Base-by-base conservation (phyloP, 345 rosid species). In the Dovyalis caffra region DNA sequence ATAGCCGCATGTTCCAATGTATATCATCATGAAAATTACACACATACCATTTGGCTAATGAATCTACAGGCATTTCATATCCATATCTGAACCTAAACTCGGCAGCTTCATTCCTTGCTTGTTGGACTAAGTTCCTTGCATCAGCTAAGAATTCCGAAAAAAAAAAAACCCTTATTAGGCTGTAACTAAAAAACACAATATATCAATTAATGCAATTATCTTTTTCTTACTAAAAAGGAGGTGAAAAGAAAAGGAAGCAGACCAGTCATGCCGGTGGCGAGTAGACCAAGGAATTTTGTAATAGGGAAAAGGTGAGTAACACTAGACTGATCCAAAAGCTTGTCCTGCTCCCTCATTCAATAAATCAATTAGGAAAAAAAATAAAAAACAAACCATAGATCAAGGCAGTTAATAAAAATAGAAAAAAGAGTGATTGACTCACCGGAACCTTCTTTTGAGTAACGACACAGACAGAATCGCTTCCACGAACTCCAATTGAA, bases 371-470 rank as follows among this genome's bases (percentile, higher is more conserved):
- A 37, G 10, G 63, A 21, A 47, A 66, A 34, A 29, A 80, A 53
- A 45, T 26, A 29, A 80, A 53, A 45, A 26, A 68, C 25, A n/a
- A 56, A 23, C 2, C 28, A 26, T 56, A 56, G 28, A 56, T n/a
- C 35, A 62, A 79, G 43, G 57, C 26, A 40, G 76, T 74, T 66
- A 9, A 61, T 47, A 66, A 23, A 53, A n/a, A 53, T 23, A 2
- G 61, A 9, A 56, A 56, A 56, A 23, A 23, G 61, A 9, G 61
- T 56, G 51, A 33, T 1, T 12, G 11, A 88, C 98, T 79, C 43
- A 93, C 99, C 78, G 99, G 97, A 76, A 95, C 98, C 85, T 95
- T 95, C 95, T 95, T 95, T 87, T 95, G 99, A 4, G 99, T 93
- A 51, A 95, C 99, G 35, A 95, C 97, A 15, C 99, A 95, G 0